Conservation (phyloP, 2,329 filamentous ascomycete species). For the Claviceps sp. region DNA sequence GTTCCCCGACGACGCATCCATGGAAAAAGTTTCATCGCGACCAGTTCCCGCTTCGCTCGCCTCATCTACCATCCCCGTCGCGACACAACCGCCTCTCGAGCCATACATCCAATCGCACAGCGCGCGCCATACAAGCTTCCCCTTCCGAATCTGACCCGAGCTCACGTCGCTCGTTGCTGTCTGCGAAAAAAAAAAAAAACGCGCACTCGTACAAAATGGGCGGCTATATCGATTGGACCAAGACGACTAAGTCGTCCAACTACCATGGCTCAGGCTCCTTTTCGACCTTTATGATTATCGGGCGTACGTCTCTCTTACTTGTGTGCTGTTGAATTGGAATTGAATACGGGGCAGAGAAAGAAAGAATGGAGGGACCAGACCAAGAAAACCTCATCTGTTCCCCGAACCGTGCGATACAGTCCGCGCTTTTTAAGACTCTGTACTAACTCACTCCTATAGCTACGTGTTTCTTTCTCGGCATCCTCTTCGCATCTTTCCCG, state of each 20-base stretch:
- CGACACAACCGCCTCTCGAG: not conserved
- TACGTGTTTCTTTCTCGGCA: slow-evolving; percentile 94
- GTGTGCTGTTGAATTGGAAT: too few species aligned
- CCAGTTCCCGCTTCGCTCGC: too few species aligned
- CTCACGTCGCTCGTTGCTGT: too few species aligned
- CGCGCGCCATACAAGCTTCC: too few species aligned
- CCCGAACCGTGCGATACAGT: too few species aligned
- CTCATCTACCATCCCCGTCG: not conserved
- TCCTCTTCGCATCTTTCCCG: slow-evolving; percentile 90
- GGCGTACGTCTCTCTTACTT: slow-evolving; percentile 49
- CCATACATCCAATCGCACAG: not conserved
- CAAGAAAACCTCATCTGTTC: too few species aligned
- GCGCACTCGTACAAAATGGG: slow-evolving; percentile 14
- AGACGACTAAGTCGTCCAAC: slow-evolving; percentile 42
- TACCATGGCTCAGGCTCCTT: slow-evolving; percentile 59
- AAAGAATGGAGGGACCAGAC: too few species aligned
- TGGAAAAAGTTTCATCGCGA: too few species aligned
- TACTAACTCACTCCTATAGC: slow-evolving; percentile 31
- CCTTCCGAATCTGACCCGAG: not conserved
- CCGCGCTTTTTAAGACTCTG: too few species aligned
- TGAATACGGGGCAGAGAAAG: too few species aligned
- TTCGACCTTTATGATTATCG: slow-evolving; percentile 92
- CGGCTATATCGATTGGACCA: slow-evolving; percentile 37
- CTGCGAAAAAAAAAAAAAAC: too few species aligned
- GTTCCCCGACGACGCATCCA: too few species aligned